These are phyloP conservation scores for Plasmodium vinckei DNA, from an alignment of 169 alveolate genomes.

Conservation along the genomic window DNA sequence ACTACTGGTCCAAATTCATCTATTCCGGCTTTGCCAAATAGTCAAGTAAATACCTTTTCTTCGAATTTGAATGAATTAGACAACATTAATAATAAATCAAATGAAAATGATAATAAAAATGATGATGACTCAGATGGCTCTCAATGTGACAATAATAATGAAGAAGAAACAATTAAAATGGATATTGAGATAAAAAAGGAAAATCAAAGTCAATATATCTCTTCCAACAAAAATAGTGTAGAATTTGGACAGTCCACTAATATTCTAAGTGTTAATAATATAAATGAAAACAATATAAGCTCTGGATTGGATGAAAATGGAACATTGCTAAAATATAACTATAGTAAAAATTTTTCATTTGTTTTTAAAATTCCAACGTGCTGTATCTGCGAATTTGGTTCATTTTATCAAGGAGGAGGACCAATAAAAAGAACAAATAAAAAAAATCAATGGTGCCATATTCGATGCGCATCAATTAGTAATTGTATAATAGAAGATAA, in stretches of 20 bases:
- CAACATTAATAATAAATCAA: not conserved
- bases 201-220: not conserved
- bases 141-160: not conserved
- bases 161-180: not conserved
- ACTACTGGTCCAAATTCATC: not conserved
- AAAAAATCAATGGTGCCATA: conserved; percentile 85
- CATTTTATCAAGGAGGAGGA: conserved; percentile 86
- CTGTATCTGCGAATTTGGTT: conserved; percentile 84
- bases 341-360: conserved; percentile 29
- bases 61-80: not conserved
- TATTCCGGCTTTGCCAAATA: not conserved
- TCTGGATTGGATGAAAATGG: conserved; percentile 14
- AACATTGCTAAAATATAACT: conserved; percentile 22
- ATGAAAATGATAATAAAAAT: not conserved
- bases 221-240: not conserved
- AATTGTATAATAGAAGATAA: conserved; percentile 56
- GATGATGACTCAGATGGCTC: not conserved
- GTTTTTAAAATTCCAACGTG: conserved; percentile 81
- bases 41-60: not conserved
- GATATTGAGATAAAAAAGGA: too few species aligned
- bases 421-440: conserved; percentile 84
- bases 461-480: conserved; percentile 82
- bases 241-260: not conserved
- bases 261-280: conserved; percentile 3
- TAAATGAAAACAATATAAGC: not conserved